phyloP scores from a whole-genome alignment of 768 basidiomycete genomes.

The Boletus insuetus region DNA sequence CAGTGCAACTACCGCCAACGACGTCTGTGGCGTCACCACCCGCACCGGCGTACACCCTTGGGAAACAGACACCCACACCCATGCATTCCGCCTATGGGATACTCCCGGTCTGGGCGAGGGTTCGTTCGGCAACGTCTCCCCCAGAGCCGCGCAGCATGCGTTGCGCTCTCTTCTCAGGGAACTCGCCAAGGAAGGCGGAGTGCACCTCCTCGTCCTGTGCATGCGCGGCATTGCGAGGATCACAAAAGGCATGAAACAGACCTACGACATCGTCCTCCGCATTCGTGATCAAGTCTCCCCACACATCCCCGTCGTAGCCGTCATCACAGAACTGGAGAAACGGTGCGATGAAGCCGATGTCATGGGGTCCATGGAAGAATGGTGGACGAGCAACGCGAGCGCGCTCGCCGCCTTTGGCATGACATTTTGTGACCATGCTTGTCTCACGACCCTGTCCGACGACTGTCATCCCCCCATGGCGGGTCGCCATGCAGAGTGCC shows the following conservation, averaged over 20 bases:
- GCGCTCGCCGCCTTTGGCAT: conserved; percentile 5
- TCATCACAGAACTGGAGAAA: conserved; percentile 27
- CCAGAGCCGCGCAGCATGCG: conserved; percentile 18
- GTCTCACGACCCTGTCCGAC: conserved; percentile 24
- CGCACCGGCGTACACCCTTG: conserved; percentile 10
- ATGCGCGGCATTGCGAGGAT: conserved; percentile 20
- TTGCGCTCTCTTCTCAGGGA: conserved; percentile 17
- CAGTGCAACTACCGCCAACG: conserved; percentile 19
- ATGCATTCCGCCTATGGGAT: conserved; percentile 24
- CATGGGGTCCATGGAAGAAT: conserved; percentile 21
- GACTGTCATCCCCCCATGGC: conserved; percentile 15
- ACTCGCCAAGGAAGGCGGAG: conserved; percentile 21
- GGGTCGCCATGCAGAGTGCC: conserved; percentile 18
- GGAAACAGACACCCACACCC: conserved; percentile 17
- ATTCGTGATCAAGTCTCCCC: conserved; percentile 22
- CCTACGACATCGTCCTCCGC: conserved; percentile 14
- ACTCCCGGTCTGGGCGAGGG: conserved; percentile 25
- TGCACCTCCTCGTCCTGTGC: conserved; percentile 26
- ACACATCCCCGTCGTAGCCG: conserved; percentile 22
- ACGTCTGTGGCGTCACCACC: conserved; percentile 23
- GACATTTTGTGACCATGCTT: conserved; percentile 19
- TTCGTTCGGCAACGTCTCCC: conserved; percentile 22
- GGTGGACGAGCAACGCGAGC: conserved; percentile 16
- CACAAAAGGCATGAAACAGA: conserved; percentile 23
- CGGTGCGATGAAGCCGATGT: conserved; percentile 8